Evolutionary conservation across 78 protist species (phyloP), one percentile per base, ranked within the genome.

Genomic region (Acrasis kona): DNA sequence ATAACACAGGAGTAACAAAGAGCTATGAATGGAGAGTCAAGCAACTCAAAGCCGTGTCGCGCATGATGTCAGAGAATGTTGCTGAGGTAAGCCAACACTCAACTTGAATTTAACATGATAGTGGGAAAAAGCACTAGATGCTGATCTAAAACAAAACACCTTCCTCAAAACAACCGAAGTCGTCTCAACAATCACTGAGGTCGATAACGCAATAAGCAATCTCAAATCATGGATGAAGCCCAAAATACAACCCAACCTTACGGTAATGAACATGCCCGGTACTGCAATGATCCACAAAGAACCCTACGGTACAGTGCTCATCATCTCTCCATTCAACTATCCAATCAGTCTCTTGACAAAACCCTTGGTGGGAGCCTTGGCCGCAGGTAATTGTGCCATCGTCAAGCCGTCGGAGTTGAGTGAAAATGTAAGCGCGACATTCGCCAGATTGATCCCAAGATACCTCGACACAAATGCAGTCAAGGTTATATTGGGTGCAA

Each of bases 311-410:
- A 85, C 82, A 9, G 92, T 74, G 36, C 87, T 94, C 31, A 58
- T 93, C 68, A 93, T 96, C 39, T 78, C 85, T 35, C 92, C 99
- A 50, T 96, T 90, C 95, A 93, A 93, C 61, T 93, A 79, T 36
- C 94, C 96, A 10, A 2, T 89, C 38, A 28, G 32, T 66, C 80
- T 80, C 29, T 2, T 28, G 5, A 68, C 87, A 10, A 19, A 0
- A 5, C 89, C 89, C 3, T 32, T 82, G 5, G 34, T 86, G 35
- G 96, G 93, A 28, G 96, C 96, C 4, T 75, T 95, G 29, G 91
- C 98, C 28, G 97, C 93, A 2, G 98, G 98, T 42, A 89, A 90
- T 77, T 40, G 74, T 35, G 92, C 83, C 3, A 37, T 89, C n/a
- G 42, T 95, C 36, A 94, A 92, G 74, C 92, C 96, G 10, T 85